A percentile compares a stretch with the other conserved stretches of the same genome.
Evolutionary conservation across 2,329 filamentous ascomycete species (phyloP).

Genomic region (Phaeosphaeria sp.): DNA sequence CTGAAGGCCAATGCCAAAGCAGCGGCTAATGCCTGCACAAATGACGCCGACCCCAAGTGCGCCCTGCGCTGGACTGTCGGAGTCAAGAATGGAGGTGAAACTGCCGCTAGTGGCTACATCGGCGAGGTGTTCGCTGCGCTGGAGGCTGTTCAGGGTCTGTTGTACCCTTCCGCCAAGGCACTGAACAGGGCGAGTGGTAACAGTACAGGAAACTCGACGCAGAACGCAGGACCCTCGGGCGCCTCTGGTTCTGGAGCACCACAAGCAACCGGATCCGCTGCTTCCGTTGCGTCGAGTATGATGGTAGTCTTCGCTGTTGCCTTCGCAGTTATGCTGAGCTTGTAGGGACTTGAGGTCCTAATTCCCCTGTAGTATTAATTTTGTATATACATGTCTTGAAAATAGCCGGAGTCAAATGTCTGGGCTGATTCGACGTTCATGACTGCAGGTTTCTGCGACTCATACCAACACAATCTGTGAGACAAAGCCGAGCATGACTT

Average conservation of each 20-base stretch:
- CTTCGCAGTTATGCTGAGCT: constrained; percentile 14
- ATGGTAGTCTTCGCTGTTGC: constrained; percentile 14
- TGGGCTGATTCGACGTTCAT: too few relatives aligned
- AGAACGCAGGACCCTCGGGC: constrained; percentile 8
- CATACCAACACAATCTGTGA: too few relatives aligned
- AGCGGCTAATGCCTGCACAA: constrained; percentile 24
- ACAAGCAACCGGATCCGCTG: constrained; percentile 13
- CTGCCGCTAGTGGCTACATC: constrained; percentile 19
- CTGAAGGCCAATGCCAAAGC: constrained; percentile 29
- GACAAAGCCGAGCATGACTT: too few relatives aligned
- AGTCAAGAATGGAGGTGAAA: constrained; percentile 2
- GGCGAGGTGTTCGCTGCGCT: constrained; percentile 28
- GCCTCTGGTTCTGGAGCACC: constrained; percentile 8
- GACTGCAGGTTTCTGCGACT: too few relatives aligned
- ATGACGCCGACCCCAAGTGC: constrained; percentile 16
- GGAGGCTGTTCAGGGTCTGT: constrained; percentile 29
- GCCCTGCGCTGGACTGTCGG: constrained; percentile 14
- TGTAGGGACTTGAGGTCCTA: too few relatives aligned
- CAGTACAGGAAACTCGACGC: constrained; percentile 1
- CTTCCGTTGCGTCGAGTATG: constrained; percentile 11
- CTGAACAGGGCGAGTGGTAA: constrained; percentile 2
- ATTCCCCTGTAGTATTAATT: too few relatives aligned
- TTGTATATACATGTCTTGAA: too few relatives aligned
- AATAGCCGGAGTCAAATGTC: too few relatives aligned
- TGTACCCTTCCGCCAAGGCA: constrained; percentile 22